Evolutionary conservation across 2,329 filamentous ascomycete genomes (phyloP).

Genomic region (Fusarium fracticaudum): DNA sequence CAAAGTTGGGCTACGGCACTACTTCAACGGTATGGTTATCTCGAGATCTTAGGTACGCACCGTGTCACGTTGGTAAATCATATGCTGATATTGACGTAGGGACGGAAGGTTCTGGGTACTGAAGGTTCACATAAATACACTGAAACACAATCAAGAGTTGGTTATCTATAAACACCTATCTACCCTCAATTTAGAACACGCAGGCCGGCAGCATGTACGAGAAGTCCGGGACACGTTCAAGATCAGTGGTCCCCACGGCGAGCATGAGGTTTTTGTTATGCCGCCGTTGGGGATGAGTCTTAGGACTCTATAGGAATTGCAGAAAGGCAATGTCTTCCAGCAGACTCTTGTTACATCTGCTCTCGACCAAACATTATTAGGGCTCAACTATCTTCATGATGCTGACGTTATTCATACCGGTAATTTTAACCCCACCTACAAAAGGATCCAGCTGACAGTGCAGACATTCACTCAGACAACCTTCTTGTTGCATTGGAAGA

Average conservation of each 20-base stretch:
- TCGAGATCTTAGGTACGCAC: neutral
- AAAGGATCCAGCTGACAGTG: neutral
- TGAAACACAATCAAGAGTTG: slow-evolving; percentile 45
- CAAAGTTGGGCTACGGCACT: slow-evolving; percentile 46
- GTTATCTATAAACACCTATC: slow-evolving; percentile 44
- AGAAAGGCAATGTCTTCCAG: slow-evolving; percentile 40
- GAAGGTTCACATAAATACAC: slow-evolving; percentile 48
- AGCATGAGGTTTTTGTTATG: slow-evolving; percentile 49
- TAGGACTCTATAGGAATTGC: slow-evolving; percentile 46
- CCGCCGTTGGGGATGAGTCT: slow-evolving; percentile 51
- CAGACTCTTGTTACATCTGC: slow-evolving; percentile 37
- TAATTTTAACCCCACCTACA: neutral
- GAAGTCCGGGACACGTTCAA: slow-evolving; percentile 49
- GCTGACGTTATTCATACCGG: slow-evolving; percentile 43
- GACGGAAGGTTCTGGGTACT: slow-evolving; percentile 41
- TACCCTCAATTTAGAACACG: slow-evolving; percentile 35
- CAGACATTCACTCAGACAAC: slow-evolving; percentile 51
- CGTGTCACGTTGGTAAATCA: neutral
- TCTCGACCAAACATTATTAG: slow-evolving; percentile 38
- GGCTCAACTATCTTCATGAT: slow-evolving; percentile 41
- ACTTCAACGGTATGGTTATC: neutral
- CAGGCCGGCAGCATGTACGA: slow-evolving; percentile 45
- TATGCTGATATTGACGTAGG: neutral
- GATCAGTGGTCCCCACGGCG: slow-evolving; percentile 43
- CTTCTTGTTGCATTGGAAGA: slow-evolving; percentile 48